Base-by-base conservation (phyloP, 1,284 basidiomycete genomes). In the Neotropicomus parvogracilis region DNA sequence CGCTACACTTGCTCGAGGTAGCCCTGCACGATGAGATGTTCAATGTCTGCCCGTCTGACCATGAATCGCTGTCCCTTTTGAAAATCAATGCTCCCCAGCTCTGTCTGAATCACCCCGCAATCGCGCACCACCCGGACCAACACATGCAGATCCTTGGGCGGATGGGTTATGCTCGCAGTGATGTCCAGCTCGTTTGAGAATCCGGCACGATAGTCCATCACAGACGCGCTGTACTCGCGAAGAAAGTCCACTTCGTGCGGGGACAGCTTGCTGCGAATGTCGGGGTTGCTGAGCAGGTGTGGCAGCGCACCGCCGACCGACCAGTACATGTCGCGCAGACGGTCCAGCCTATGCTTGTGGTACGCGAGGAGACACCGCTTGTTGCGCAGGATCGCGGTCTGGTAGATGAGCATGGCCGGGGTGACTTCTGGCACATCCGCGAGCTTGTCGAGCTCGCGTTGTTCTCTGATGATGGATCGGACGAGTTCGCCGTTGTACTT, bases 291-390 rank as follows among this genome's bases (percentile, higher is more conserved):
- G 34, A 97, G 79, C n/a, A 95, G 76, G 53, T 91, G 86, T 0
- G 90, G 86, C 2, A 97, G 71, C 2, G 90, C 86, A n/a, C 91
- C 94, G n/a, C 92, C 93, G 12, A 83, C 80, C n/a, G 81, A 73
- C 94, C 95, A 97, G 69, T 91, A 95, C 70, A 90, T 77, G 59
- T 88, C 83, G 56, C 85, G 80, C 46, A 98, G 80, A 49, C 83
- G 83, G 59, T 91, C 86, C 35, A 92, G 70, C 27, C 95, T 81
- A 64, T 91, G 87, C 26, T 80, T 72, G 65, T 97, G 91, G 70
- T 98, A 99, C 1, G 92, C 92, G 31, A 97, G 80, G 7, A 98
- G 76, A 64, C 91, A 93, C 13, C 95, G 86, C 67, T 97, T 95
- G 75, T 97, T 97, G 55, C 93, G 81, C 38, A 85, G 76, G 53